Percentiles rank a stretch among this genome's conserved stretches.
These are phyloP conservation scores for Beauveria brongniartii DNA, from an alignment of 2,329 filamentous ascomycete genomes.

Conservation along the genomic window DNA sequence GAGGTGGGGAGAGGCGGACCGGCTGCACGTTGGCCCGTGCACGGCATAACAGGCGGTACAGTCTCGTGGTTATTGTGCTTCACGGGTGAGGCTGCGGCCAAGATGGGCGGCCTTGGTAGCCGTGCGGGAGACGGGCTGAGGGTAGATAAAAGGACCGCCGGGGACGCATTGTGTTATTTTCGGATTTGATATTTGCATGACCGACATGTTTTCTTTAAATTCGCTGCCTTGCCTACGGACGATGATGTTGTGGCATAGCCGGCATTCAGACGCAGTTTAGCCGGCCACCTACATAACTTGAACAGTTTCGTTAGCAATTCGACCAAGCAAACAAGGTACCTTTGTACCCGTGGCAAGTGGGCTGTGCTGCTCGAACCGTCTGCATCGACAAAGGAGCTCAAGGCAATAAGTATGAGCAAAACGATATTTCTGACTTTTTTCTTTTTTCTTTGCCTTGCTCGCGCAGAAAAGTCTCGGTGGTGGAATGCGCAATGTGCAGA, in stretches of 20 bases:
- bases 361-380: too few species aligned
- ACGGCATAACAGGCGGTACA: neutral
- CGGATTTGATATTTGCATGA: neutral
- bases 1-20: slow-evolving; percentile 9
- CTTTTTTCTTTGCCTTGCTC: neutral
- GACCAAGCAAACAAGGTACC: neutral
- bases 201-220: too few species aligned
- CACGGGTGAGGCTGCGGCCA: neutral
- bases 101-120: neutral
- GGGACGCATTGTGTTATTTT: neutral
- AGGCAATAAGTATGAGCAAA: too few species aligned
- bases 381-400: too few species aligned
- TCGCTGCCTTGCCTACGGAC: neutral
- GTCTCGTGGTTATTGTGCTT: neutral
- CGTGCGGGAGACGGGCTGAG: neutral
- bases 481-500: slow-evolving; percentile 3
- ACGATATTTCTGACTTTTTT: neutral
- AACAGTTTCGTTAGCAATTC: neutral
- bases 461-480: neutral
- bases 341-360: neutral
- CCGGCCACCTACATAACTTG: neutral
- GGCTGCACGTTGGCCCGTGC: slow-evolving; percentile 22
- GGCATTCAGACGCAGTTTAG: slow-evolving; percentile 13
- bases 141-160: neutral
- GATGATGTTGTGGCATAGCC: slow-evolving; percentile 21